These are phyloP conservation scores for Vicia faba DNA, from an alignment of 306 rosid species.

Conservation along the genomic window DNA sequence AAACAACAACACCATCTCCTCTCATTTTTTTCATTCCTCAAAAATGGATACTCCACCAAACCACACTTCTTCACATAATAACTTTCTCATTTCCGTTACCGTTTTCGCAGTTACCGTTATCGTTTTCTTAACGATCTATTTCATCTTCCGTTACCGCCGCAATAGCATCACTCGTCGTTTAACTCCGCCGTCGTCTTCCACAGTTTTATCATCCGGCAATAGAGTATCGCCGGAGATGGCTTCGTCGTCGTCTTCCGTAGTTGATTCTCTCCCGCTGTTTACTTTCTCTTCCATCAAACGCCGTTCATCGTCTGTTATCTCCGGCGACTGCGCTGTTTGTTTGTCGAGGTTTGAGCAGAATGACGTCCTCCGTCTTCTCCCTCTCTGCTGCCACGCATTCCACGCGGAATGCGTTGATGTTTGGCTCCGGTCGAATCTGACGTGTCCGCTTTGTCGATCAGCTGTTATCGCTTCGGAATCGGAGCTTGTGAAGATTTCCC, in stretches of 20 bases:
- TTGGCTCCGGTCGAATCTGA: slow-evolving; percentile 68
- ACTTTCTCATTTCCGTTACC: slow-evolving; percentile 42
- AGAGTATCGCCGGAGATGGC: slow-evolving; percentile 49
- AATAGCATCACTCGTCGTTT: slow-evolving; percentile 9
- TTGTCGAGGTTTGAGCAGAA: slow-evolving; percentile 64
- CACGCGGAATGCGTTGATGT: slow-evolving; percentile 65
- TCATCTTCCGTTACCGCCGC: slow-evolving; percentile 58
- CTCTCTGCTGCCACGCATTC: slow-evolving; percentile 79
- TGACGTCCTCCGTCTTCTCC: slow-evolving; percentile 69
- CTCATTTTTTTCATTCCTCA: not conserved
- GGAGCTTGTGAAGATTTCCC: slow-evolving; percentile 49
- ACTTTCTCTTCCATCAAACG: slow-evolving; percentile 57
- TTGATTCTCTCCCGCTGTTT: slow-evolving; percentile 59
- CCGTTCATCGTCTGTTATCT: slow-evolving; percentile 20
- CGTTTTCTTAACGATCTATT: slow-evolving; percentile 47
- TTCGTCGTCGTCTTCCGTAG: slow-evolving; percentile 9
- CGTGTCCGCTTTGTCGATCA: slow-evolving; percentile 84
- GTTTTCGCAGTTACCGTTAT: slow-evolving; percentile 49
- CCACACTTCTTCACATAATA: slow-evolving; percentile 16
- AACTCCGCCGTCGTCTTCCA: slow-evolving; percentile 32
- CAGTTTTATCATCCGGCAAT: slow-evolving; percentile 27
- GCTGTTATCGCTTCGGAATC: slow-evolving; percentile 53
- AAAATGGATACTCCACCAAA: slow-evolving; percentile 17
- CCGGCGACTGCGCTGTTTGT: slow-evolving; percentile 72
- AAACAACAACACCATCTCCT: no score